phyloP scores from a whole-genome alignment of 768 basidiomycete species.

The Tulasnella sp. region DNA sequence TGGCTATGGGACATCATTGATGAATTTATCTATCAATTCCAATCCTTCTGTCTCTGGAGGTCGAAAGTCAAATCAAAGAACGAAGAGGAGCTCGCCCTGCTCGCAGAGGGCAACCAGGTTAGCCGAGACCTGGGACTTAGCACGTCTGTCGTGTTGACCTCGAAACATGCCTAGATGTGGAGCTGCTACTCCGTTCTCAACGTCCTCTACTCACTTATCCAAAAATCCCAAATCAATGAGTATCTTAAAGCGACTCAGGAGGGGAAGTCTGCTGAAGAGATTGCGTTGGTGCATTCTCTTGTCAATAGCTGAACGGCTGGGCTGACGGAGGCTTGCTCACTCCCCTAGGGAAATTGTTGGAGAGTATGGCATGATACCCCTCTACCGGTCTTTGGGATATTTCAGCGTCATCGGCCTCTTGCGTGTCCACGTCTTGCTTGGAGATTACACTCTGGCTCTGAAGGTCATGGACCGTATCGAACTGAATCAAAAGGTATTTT shows the following conservation, averaged over 20 bases:
- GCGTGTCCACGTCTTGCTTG: slow-evolving; percentile 90
- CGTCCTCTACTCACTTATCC: slow-evolving; percentile 95
- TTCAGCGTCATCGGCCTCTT: slow-evolving; percentile 93
- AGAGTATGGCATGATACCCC: slow-evolving; percentile 81
- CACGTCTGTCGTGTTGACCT: neutral
- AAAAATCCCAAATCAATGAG: slow-evolving; percentile 94
- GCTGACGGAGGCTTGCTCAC: slow-evolving; percentile 2
- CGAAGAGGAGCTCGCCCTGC: slow-evolving; percentile 78
- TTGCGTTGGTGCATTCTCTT: slow-evolving; percentile 50
- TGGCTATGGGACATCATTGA: slow-evolving; percentile 99
- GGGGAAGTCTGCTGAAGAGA: slow-evolving; percentile 74
- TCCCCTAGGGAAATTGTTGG: slow-evolving; percentile 66
- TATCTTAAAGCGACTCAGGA: slow-evolving; percentile 75
- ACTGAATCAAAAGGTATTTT: slow-evolving; percentile 72
- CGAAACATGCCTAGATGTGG: slow-evolving; percentile 60
- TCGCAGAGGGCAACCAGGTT: slow-evolving; percentile 65
- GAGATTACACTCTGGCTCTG: slow-evolving; percentile 89
- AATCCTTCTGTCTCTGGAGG: slow-evolving; percentile 89
- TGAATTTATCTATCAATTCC: slow-evolving; percentile 98
- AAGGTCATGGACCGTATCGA: slow-evolving; percentile 94
- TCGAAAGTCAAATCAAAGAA: slow-evolving; percentile 76
- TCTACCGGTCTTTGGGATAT: slow-evolving; percentile 94
- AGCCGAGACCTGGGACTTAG: slow-evolving; percentile 10
- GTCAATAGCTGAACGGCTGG: neutral
- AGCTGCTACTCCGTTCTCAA: slow-evolving; percentile 97